Base-by-base conservation (phyloP, 1,284 basidiomycete genomes). In the Rhodotorula sp. region DNA sequence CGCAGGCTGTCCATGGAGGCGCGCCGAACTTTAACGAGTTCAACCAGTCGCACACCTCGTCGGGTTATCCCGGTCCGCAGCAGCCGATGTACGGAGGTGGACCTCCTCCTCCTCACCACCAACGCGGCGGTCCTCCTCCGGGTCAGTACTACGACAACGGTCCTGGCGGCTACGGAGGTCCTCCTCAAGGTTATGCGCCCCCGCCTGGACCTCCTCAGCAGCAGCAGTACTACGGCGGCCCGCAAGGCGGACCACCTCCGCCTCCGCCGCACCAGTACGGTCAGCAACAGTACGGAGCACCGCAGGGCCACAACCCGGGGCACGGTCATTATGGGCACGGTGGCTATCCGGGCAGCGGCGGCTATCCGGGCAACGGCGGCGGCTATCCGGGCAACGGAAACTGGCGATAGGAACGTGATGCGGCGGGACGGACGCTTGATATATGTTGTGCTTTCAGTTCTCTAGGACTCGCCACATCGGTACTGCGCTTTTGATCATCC, bases 1-100 rank as follows among this genome's bases (percentile, higher is more conserved):
- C 68, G 43, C 63, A 65, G 46, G 57, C 68, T n/a, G 61, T 68
- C 23, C 68, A 65, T 18, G 69, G 69, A 26, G 64, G 64, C 21
- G 64, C 69, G 6, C 61, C 64, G 21, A 31, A 58, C 10, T 70
- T 57, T 34, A 56, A 63, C 64, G 58, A 59, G 39, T 59, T 52
- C 47, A 48, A 49, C 34, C 63, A 59, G 18, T 34, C 54, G 5
- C 47, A 65, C 48, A 43, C 47, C 7, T 65, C 64, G 39, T 12
- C 20, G 14, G 64, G 64, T 12, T 65, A 64, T 31, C 47, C 56
- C 12, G 58, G 58, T 47, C 58, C 58, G 14, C 43, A 34, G 39
- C 58, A 43, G 23, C 43, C 39, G 23, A 46, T 43, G 58, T 43
- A 60, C 15, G 39, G 21, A n/a, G n/a, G 43, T 7, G 46, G 23